Conservation (phyloP, 208 protist species). For the Plasmodiophora brassicae region DNA sequence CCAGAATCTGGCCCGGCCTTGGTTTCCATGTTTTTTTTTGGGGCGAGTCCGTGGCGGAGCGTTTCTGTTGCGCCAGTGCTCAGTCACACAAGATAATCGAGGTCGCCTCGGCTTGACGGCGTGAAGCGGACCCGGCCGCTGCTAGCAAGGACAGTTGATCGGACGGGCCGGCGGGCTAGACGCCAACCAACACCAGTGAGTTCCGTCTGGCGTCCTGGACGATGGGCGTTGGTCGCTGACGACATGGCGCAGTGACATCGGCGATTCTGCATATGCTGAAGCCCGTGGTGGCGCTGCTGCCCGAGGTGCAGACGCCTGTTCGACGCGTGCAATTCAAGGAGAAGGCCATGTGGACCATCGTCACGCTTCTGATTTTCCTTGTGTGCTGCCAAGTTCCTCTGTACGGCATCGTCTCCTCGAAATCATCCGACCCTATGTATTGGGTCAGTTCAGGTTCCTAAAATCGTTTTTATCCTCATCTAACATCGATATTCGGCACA, state of each 20-base stretch:
- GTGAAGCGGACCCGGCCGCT: too few species aligned
- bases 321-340: constrained; percentile 71
- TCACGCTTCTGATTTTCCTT: constrained; percentile 96
- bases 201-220: too few species aligned
- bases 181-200: too few species aligned
- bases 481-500: background rate
- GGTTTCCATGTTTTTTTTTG: too few species aligned
- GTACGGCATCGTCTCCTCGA: constrained; percentile 89
- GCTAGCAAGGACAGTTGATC: too few species aligned
- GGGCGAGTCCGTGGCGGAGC: too few species aligned
- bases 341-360: constrained; percentile 92
- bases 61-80: too few species aligned
- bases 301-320: constrained; percentile 83
- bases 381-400: constrained; percentile 98
- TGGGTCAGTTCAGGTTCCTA: constrained; percentile 78
- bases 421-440: constrained; percentile 95
- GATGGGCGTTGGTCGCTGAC: too few species aligned
- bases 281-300: constrained; percentile 86
- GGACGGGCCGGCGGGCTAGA: too few species aligned
- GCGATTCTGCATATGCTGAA: constrained; percentile 81
- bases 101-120: too few species aligned
- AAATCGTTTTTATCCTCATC: background rate
- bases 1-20: too few species aligned
- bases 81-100: too few species aligned
- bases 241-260: constrained; percentile 51